Evolutionary conservation across 2,329 filamentous ascomycete species (phyloP), one percentile per base, ranked within the genome.

Genomic region (Ilyonectria mors-panacis): DNA sequence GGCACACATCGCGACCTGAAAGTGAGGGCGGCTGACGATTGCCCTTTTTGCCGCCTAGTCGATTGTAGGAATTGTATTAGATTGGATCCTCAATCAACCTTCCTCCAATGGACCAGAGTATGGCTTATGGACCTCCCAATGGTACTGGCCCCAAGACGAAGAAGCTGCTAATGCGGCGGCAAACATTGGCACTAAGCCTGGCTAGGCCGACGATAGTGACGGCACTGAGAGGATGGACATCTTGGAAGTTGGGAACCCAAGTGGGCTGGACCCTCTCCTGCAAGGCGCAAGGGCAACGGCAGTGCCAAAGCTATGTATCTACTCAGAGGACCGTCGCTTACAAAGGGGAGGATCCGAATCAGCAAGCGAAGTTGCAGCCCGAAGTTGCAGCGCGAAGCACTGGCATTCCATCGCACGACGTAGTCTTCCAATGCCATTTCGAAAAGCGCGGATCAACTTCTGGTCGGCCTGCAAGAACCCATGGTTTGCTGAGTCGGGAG

Each of bases 181-280:
- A 63, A 33, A 57, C 57, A 68, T 48, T 68, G 42, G 39, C 63
- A 58, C 66, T 68, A 68, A 57, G 53, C 50, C 35, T 50, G 48
- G 42, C 45, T 63, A 35, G 63, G 66, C 55, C 54, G 42, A 55
- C 33, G 15, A 51, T 23, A 23, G 63, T 66, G 66, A 66, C 66
- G 63, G 66, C 63, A 66, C 59, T 68, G 56, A 56, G 56, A 44
- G 53, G 37, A 54, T 44, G 55, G 55, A 54, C 51, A 37, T 51
- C 63, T 63, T 30, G 42, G 53, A 53, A 66, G 57, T 51, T 51
- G 35, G 37, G 55, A 59, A 53, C 51, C n/a, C 33, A 65, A 51
- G 45, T 59, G 54, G 64, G 59, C 21, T 63, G 54, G 59, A 63
- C 59, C 59, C 64, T 63, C 59, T 55, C 19, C 45, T 59, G 37